Percentiles rank a stretch among this genome's conserved stretches.
phyloP scores from a whole-genome alignment of 495 filamentous ascomycete species.

The Hyaloscypha bicolor region DNA sequence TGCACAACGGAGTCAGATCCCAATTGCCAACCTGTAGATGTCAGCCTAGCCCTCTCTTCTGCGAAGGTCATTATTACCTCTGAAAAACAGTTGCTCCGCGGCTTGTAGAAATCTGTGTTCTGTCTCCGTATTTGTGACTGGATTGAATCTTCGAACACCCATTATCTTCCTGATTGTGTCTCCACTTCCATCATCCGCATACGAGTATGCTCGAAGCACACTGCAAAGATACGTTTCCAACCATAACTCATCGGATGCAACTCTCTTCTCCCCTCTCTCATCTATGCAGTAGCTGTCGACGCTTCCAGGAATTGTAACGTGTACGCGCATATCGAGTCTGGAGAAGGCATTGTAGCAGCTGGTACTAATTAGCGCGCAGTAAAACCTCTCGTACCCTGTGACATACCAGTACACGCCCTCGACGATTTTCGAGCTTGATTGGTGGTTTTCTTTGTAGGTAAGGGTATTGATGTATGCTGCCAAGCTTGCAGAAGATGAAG shows the following conservation, averaged over 20 bases:
- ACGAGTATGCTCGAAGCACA: conserved; percentile 89
- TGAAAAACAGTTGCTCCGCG: conserved; percentile 92
- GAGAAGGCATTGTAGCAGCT: conserved; percentile 99
- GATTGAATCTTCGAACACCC: conserved; percentile 93
- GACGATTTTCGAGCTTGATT: conserved; percentile 78
- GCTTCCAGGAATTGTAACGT: conserved; percentile 92
- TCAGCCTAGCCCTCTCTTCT: conserved; percentile 14
- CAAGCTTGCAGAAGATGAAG: conserved; percentile 93
- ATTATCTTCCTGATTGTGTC: conserved; percentile 92
- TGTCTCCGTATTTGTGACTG: conserved; percentile 93
- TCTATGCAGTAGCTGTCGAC: conserved; percentile 97
- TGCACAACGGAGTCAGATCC: conserved; percentile 97
- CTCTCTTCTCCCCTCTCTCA: conserved; percentile 90
- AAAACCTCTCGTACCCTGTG: too few relatives aligned
- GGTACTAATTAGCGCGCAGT: conserved; percentile 16
- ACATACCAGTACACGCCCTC: conserved; percentile 89
- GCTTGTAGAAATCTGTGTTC: conserved; percentile 96
- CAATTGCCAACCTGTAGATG: conserved; percentile 76
- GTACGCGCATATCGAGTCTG: conserved; percentile 95
- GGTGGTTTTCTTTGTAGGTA: conserved; percentile 83
- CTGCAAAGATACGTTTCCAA: conserved; percentile 96
- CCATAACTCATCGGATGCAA: conserved; percentile 91
- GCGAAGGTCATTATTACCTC: conserved; percentile 55
- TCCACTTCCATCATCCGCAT: conserved; percentile 91
- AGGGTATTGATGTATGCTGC: conserved; percentile 98